Conservation (phyloP, 768 basidiomycete genomes). For the Suillus spraguei region DNA sequence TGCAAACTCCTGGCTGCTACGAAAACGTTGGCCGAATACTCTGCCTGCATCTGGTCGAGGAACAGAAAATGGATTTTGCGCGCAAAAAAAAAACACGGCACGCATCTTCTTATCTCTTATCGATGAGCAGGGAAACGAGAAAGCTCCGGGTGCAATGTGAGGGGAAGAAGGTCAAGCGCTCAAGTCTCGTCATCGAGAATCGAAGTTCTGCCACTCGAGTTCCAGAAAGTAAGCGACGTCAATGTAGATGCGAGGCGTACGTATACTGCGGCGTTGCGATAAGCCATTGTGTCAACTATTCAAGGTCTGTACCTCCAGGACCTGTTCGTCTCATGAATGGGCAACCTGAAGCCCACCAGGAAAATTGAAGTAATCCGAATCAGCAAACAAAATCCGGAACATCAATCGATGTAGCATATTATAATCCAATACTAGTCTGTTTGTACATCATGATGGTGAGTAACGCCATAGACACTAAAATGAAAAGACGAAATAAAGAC, state of each 20-base stretch:
- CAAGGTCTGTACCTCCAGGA: background rate
- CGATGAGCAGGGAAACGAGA: background rate
- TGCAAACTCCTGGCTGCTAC: background rate
- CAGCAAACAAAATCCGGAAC: background rate
- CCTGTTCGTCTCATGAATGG: background rate
- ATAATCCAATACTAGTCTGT: slow-evolving; percentile 2
- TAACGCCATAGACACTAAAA: background rate
- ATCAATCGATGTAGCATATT: background rate
- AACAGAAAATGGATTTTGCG: background rate
- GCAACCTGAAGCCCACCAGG: background rate
- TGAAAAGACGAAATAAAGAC: slow-evolving; percentile 7
- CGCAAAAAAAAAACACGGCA: background rate
- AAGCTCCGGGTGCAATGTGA: background rate
- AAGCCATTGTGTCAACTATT: background rate
- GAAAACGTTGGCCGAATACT: background rate
- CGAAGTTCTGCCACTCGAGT: background rate
- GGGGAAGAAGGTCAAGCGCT: background rate
- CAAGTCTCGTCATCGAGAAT: background rate
- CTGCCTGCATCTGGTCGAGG: background rate
- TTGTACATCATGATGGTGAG: background rate
- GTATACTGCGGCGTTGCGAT: background rate
- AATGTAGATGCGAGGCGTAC: background rate
- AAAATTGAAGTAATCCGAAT: background rate
- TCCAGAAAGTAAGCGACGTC: background rate
- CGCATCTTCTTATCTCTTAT: background rate